Conservation (phyloP, 495 filamentous ascomycete genomes). For the Podospora appendiculata region DNA sequence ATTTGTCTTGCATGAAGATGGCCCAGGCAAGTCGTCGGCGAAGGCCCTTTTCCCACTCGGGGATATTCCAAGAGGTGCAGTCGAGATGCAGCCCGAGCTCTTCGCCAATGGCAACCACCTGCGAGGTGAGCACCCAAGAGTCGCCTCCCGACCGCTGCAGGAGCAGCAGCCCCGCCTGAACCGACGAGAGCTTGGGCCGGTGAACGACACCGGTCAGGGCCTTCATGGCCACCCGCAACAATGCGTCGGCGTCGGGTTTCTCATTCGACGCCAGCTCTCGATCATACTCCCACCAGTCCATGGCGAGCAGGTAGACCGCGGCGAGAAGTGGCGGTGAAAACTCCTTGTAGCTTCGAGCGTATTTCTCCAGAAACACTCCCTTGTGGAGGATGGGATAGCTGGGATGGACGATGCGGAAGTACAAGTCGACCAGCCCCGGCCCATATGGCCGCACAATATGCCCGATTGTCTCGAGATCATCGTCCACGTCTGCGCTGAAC, state of each 20-base stretch:
- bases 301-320: slow-evolving; percentile 67
- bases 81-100: slow-evolving; percentile 66
- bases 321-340: slow-evolving; percentile 65
- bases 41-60: slow-evolving; percentile 62
- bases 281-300: slow-evolving; percentile 64
- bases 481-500: slow-evolving; percentile 35
- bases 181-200: slow-evolving; percentile 63
- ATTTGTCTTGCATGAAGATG: slow-evolving; percentile 70
- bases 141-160: slow-evolving; percentile 54
- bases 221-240: slow-evolving; percentile 59
- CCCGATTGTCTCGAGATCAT: slow-evolving; percentile 59
- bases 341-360: slow-evolving; percentile 51
- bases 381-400: slow-evolving; percentile 73
- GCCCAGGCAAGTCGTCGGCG: slow-evolving; percentile 67
- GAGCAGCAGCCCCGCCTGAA: slow-evolving; percentile 69
- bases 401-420: slow-evolving; percentile 67
- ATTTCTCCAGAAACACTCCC: slow-evolving; percentile 63
- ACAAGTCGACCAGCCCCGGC: slow-evolving; percentile 59
- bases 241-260: slow-evolving; percentile 52
- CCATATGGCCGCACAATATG: slow-evolving; percentile 62
- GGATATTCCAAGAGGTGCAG: slow-evolving; percentile 62
- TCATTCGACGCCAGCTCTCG: slow-evolving; percentile 39
- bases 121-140: slow-evolving; percentile 62
- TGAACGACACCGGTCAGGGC: slow-evolving; percentile 57
- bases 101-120: slow-evolving; percentile 59